These are phyloP conservation scores for Podospora bellae-mahoneyi DNA, from an alignment of 495 filamentous ascomycete genomes.

Conservation along the genomic window DNA sequence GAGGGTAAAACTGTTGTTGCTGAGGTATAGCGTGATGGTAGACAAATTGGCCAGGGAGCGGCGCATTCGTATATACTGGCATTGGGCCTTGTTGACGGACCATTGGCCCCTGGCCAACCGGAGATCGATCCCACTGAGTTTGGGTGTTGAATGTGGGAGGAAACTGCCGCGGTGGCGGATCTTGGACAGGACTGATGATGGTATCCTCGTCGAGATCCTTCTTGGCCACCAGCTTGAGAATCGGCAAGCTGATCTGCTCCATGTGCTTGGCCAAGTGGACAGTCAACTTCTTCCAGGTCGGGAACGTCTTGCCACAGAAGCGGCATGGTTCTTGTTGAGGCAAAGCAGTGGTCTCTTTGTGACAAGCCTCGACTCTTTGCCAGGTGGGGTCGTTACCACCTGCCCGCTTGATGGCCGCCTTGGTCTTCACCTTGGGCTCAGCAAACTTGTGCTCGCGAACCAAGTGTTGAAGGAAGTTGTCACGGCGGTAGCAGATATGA, in stretches of 20 bases:
- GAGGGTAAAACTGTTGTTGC: conserved; percentile 1
- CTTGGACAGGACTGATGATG: conserved; percentile 62
- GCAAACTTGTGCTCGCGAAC: conserved; percentile 88
- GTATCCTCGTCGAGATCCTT: conserved; percentile 57
- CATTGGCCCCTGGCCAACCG: conserved; percentile 12
- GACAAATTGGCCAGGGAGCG: conserved; percentile 1
- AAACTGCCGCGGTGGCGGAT: conserved; percentile 44
- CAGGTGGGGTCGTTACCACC: conserved; percentile 61
- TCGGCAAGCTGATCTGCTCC: conserved; percentile 87
- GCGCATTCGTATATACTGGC: conserved; percentile 15
- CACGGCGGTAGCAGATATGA: conserved; percentile 84
- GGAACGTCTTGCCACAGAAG: conserved; percentile 82
- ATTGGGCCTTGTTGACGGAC: conserved; percentile 19
- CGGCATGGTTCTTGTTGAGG: conserved; percentile 81
- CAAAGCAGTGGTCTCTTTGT: conserved; percentile 59
- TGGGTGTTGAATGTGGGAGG: conserved; percentile 34
- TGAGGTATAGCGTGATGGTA: conserved; percentile 14
- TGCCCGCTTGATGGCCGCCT: conserved; percentile 53
- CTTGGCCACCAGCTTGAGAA: conserved; percentile 67
- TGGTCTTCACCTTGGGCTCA: conserved; percentile 68
- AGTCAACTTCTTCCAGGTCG: conserved; percentile 89
- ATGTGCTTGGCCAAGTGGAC: conserved; percentile 96
- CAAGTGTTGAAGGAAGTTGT: conserved; percentile 94
- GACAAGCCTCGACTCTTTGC: conserved; percentile 76
- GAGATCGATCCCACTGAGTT: conserved; percentile 20